A percentile compares a stretch with the other conserved stretches of the same genome.
Evolutionary conservation across 2,329 filamentous ascomycete genomes (phyloP).

Genomic region (Penicillium psychrosexuale): DNA sequence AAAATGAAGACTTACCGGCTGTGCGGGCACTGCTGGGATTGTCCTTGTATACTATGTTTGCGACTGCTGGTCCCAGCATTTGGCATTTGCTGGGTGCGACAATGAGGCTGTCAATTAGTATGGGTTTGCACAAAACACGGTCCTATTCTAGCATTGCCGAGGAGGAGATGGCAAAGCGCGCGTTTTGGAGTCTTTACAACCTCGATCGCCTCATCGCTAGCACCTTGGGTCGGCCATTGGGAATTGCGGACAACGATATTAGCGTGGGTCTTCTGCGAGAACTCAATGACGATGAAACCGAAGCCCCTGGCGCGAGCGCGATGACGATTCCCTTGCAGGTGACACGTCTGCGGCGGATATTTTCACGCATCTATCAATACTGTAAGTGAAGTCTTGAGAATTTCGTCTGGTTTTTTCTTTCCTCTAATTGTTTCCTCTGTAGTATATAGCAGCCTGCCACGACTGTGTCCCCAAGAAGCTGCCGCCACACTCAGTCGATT

Average conservation of each 20-base stretch:
- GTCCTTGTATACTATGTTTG: constrained; percentile 39
- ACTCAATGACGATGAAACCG: constrained; percentile 40
- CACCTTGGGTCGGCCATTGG: constrained; percentile 40
- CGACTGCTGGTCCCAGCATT: constrained; percentile 38
- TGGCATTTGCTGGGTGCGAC: constrained; percentile 42
- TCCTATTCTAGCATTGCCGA: constrained; percentile 30
- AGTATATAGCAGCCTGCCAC: constrained; percentile 39
- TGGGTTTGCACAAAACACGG: constrained; percentile 37
- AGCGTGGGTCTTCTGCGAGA: constrained; percentile 38
- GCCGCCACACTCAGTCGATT: constrained; percentile 30
- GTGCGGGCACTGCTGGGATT: constrained; percentile 37
- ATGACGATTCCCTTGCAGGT: constrained; percentile 42
- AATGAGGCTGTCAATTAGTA: constrained; percentile 37
- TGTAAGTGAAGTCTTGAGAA: constrained; percentile 24
- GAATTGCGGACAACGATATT: constrained; percentile 44
- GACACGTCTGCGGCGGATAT: constrained; percentile 36
- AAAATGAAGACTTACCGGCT: constrained; percentile 39
- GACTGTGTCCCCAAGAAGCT: constrained; percentile 28
- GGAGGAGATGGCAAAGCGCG: constrained; percentile 43
- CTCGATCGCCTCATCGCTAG: constrained; percentile 42
- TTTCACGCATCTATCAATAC: constrained; percentile 40
- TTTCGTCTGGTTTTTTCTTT: not conserved
- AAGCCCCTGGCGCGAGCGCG: constrained; percentile 35
- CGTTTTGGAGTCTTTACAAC: constrained; percentile 47
- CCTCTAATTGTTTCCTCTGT: not conserved